Conservation (phyloP, 225 moss, liverwort and hornwort species). For the Marchantia polymorpha region DNA sequence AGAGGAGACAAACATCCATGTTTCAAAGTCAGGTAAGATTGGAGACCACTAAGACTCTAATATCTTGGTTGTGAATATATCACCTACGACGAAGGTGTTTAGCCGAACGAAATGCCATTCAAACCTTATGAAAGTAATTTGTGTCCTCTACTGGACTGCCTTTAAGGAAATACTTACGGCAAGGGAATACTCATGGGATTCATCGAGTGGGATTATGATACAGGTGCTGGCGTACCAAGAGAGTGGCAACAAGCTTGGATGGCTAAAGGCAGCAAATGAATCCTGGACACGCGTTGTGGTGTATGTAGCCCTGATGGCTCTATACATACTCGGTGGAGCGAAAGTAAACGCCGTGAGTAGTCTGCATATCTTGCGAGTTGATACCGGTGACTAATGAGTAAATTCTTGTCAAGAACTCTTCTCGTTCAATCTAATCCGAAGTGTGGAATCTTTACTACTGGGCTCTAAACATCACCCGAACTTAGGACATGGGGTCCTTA, state of each 20-base stretch:
- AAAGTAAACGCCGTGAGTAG: constrained; percentile 83
- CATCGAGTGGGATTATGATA: neutral
- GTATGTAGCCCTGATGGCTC: constrained; percentile 90
- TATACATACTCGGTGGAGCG: constrained; percentile 91
- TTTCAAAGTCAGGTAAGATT: constrained; percentile 75
- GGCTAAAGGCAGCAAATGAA: constrained; percentile 93
- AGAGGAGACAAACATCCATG: constrained; percentile 85
- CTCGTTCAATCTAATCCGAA: too few relatives aligned
- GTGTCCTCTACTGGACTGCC: neutral
- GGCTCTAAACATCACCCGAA: too few relatives aligned
- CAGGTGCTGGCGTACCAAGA: constrained; percentile 89
- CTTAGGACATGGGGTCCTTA: too few relatives aligned
- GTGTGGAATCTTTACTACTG: neutral
- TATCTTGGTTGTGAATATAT: neutral
- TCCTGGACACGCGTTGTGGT: constrained; percentile 98
- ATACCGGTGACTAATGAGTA: too few relatives aligned
- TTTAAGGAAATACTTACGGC: neutral
- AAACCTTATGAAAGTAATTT: neutral
- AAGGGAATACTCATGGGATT: neutral
- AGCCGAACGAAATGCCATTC: neutral
- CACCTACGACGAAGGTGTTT: neutral
- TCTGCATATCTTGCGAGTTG: neutral
- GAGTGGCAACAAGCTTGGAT: constrained; percentile 88
- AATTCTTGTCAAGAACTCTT: too few relatives aligned
- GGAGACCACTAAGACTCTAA: neutral